Base-by-base conservation (phyloP, 2,329 filamentous ascomycete genomes). In the Colletotrichum gigasporum region DNA sequence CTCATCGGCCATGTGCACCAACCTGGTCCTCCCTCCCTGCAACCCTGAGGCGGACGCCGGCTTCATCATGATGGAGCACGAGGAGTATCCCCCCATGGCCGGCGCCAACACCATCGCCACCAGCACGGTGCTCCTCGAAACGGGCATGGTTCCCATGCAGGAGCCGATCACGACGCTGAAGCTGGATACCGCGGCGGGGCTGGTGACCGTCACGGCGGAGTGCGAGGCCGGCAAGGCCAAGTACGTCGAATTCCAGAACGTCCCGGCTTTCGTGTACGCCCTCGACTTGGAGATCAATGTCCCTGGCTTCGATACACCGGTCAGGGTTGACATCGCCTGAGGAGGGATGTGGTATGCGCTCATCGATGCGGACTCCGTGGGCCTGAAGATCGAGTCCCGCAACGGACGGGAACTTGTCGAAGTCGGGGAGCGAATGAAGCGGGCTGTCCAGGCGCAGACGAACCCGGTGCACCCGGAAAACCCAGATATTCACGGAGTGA, bases 321-420 rank as follows among this genome's bases (percentile, higher is more conserved):
- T 52, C 0, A 51, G 35, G 28, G 78, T 83, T 2, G 81, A 84
- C 55, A 72, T 84, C 39, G 82, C 79, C 11, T 83, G 76, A 70
- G 81, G 82, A 6, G 81, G 81, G 0, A 82, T 82, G 80, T 75
- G 76, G 64, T 84, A 79, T 52, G 77, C 72, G 2, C 44, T 84
- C 8, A 79, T 83, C 0, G 78, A 82, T 50, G 78, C 74, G 0
- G 69, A 69, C 1, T 74, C 76, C 0, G 63, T 81, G 1, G 77
- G 78, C 0, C 61, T 82, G 8, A 60, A 60, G 14, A 71, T 83
- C 16, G 69, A 73, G 16, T 74, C 74, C 48, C 62, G 70, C 16
- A 56, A 78, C 35, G 76, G 74, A 4, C 51, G 71, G 0, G 71
- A 75, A 32, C 71, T 84, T 2, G 72, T 83, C 5, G 75, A 79